Evolutionary conservation across 257 asterid species (phyloP), one percentile per base, ranked within the genome.

Genomic region (Solanum appendiculatum): DNA sequence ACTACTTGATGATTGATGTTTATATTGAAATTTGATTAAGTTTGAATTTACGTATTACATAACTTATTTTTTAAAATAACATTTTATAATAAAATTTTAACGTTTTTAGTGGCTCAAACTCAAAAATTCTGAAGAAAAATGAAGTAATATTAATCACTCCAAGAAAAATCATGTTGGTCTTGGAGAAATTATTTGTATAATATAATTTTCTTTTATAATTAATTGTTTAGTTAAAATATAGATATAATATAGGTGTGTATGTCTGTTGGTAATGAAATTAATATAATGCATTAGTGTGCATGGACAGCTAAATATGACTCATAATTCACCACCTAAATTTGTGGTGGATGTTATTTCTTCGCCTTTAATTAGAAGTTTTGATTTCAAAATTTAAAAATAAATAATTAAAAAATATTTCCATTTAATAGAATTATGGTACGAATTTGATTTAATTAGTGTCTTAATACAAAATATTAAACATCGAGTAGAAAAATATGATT

Each of bases 261-360:
- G 85, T 81, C 44, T 81, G 85, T 48, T 81, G 68, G 29, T 81
- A 80, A 29, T 46, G 64, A 3, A 46, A 46, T 80, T 80, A 23
- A 7, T 74, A 15, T 27, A 46, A 27, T 80, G 64, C 18, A 80
- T 44, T 81, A 46, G 68, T 81, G 68, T 81, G 68, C 68, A 48
- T 81, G 85, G 34, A 81, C 85, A 81, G 85, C 68, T 48, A 81
- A 81, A 81, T 27, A 5, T 81, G 68, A 81, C 68, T 46, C 85
- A 81, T 81, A 46, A 80, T 48, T 46, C 85, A 46, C 39, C 78
- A 33, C 42, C 78, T 7, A 31, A 33, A 69, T 33, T 33, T 70
- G 42, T 33, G 78, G 12, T 1, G 2, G 11, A 68, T 68, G 4
- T 15, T 15, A 64, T 27, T 64, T 7, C 0, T 68, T 15, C 0